Conservation (phyloP, 2,329 filamentous ascomycete genomes). For the Aspergillus sp. region DNA sequence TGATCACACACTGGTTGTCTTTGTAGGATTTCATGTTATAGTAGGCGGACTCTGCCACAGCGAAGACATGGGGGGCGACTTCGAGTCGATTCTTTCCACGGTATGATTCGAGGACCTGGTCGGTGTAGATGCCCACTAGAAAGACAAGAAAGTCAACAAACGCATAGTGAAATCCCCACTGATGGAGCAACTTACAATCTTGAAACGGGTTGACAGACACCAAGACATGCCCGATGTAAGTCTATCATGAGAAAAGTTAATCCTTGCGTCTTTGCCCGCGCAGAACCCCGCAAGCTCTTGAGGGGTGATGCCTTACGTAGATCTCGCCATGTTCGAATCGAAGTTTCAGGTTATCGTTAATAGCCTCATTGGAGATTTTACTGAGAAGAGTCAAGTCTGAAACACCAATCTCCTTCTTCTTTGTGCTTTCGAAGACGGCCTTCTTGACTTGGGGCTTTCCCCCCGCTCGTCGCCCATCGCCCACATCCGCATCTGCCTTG, state of each 20-base stretch:
- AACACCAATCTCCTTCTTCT: slow-evolving; percentile 99
- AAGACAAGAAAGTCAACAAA: slow-evolving; percentile 29
- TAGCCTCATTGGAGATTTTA: slow-evolving; percentile 98
- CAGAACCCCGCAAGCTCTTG: slow-evolving; percentile 3
- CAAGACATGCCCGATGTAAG: slow-evolving; percentile 98
- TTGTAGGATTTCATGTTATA: slow-evolving; percentile 99
- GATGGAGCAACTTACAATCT: slow-evolving; percentile 52
- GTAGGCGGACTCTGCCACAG: slow-evolving; percentile 91
- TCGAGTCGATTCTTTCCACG: slow-evolving; percentile 95
- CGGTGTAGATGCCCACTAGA: slow-evolving; percentile 90
- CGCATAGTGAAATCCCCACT: slow-evolving; percentile 22
- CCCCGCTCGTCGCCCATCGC: slow-evolving; percentile 40
- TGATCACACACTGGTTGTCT: slow-evolving; percentile 99
- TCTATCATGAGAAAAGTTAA: slow-evolving; percentile 44
- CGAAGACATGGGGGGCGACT: slow-evolving; percentile 90
- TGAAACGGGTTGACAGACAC: slow-evolving; percentile 98
- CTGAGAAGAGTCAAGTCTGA: slow-evolving; percentile 96
- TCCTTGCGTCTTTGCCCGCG: slow-evolving; percentile 10
- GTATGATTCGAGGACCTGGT: slow-evolving; percentile 87
- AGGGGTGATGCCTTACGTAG: slow-evolving; percentile 56
- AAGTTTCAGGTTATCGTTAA: slow-evolving; percentile 98
- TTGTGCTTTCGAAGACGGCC: slow-evolving; percentile 89
- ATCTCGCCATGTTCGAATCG: slow-evolving; percentile 96
- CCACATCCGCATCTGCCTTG: slow-evolving; percentile 37
- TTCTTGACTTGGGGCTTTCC: slow-evolving; percentile 76